Conservation (phyloP, 345 rosid genomes). For the Camelina hispida region DNA sequence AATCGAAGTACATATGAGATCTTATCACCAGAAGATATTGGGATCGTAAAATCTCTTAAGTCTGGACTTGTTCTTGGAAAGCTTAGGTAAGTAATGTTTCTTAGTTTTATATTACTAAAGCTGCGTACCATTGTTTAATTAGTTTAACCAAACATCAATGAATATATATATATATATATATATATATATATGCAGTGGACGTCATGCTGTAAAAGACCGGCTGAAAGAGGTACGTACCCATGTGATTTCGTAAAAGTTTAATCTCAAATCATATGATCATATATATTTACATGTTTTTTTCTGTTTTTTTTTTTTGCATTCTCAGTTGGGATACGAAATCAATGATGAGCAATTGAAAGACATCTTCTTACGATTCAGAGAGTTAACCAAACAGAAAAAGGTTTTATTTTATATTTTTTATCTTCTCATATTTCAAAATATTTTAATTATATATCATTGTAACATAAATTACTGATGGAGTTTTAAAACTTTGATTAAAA, state of each 20-base stretch:
- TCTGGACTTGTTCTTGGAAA: slow-evolving; percentile 89
- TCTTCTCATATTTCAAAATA: not conserved
- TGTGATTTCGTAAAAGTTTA: not conserved
- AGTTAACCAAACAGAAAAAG: slow-evolving; percentile 86
- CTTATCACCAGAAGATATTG: slow-evolving; percentile 82
- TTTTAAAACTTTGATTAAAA: not conserved
- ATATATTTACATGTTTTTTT: slow-evolving; percentile 16
- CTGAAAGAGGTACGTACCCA: slow-evolving; percentile 74
- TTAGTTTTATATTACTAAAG: not conserved
- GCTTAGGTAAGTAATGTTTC: slow-evolving; percentile 54
- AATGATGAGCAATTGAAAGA: slow-evolving; percentile 66
- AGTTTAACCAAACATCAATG: not conserved
- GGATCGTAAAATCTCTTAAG: slow-evolving; percentile 64
- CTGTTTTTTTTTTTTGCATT: not conserved
- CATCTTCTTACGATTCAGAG: slow-evolving; percentile 76
- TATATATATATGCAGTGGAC: slow-evolving; percentile 61
- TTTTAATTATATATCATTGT: not conserved
- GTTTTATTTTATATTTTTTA: slow-evolving; percentile 34
- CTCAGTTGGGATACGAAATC: slow-evolving; percentile 83
- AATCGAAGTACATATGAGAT: slow-evolving; percentile 91
- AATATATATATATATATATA: not conserved
- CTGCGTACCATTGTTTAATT: not conserved
- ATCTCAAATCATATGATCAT: not conserved
- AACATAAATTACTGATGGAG: not conserved
- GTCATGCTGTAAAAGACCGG: slow-evolving; percentile 79